Base-by-base conservation (phyloP, 495 filamentous ascomycete species). In the Wilcoxina mikolae region DNA sequence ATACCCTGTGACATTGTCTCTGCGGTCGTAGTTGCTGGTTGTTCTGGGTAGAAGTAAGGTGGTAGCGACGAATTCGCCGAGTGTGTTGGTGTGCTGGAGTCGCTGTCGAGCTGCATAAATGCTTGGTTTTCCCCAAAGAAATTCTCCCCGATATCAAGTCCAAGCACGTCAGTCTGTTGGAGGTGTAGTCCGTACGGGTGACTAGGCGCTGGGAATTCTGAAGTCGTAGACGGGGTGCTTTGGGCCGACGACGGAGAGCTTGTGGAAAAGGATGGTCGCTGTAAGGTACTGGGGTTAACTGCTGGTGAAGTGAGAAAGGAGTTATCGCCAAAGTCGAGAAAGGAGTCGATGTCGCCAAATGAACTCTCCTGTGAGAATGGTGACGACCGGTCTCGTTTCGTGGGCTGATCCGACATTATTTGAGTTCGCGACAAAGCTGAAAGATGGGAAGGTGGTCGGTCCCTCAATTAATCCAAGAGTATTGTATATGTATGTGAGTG, bases 111-210 rank as follows among this genome's bases (percentile, higher is more conserved):
- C 60, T 78, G 73, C 60, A 77, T 73, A 41, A 74, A 71, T 20
- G 7, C 39, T 20, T 9, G 17, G 20, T 15, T 35, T 60, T 72
- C 74, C 53, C 71, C 66, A 57, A 72, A 78, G 3, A 43, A 67
- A 68, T 9, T 67, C 70, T 49, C 68, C 67, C 49, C 68, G 69
- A 55, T 76, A 75, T 46, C 71, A 69, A 59, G 74, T 0, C 83
- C 79, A 0, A 89, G 84, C 26, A 94, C 75, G 53, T 87, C 86
- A 2, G 89, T 91, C 69, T 94, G 87, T 64, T 98, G 90, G 68
- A 83, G 82, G 69, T 94, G 86, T 42, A 81, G 78, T 57, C 88
- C 82, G 70, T 98, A 98, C 64, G 89, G 83, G 71, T 95, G 87
- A 64, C 87, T 94, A 7, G 90, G 89, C 18, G 76, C 87, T 41